Evolutionary conservation across 2,329 filamentous ascomycete species (phyloP).

Genomic region (Botrytis medusae): DNA sequence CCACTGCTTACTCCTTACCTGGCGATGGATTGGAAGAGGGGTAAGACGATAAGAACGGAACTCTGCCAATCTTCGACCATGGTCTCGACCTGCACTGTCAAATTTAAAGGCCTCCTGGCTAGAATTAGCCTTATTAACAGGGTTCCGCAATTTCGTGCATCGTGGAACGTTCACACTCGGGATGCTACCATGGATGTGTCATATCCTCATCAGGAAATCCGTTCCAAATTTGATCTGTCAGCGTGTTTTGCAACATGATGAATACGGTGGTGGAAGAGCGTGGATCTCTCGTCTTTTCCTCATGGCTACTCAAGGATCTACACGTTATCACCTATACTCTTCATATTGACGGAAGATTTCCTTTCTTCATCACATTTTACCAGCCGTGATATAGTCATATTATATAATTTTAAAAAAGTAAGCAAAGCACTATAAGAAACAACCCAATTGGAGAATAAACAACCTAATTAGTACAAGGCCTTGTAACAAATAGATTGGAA

Average conservation of each 20-base stretch:
- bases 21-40: slow-evolving; percentile 21
- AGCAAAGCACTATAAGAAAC: slow-evolving; percentile 9
- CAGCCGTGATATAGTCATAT: not conserved
- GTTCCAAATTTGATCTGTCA: slow-evolving; percentile 12
- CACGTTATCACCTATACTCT: not conserved
- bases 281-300: not conserved
- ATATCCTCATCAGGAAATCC: slow-evolving; percentile 15
- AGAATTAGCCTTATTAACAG: not conserved
- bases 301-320: slow-evolving; percentile 1
- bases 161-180: slow-evolving; percentile 22
- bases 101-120: not conserved
- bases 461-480: slow-evolving; percentile 8
- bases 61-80: slow-evolving; percentile 7
- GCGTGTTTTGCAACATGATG: slow-evolving; percentile 9
- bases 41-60: slow-evolving; percentile 21
- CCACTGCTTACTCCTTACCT: not conserved
- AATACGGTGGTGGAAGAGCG: not conserved
- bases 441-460: not conserved
- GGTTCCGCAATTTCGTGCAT: slow-evolving; percentile 22
- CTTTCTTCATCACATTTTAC: not conserved
- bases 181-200: slow-evolving; percentile 19
- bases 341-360: not conserved
- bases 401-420: not conserved
- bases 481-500: slow-evolving; percentile 18
- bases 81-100: slow-evolving; percentile 12